Conservation (phyloP, 139 green algal species). For the Closterium sp. region DNA sequence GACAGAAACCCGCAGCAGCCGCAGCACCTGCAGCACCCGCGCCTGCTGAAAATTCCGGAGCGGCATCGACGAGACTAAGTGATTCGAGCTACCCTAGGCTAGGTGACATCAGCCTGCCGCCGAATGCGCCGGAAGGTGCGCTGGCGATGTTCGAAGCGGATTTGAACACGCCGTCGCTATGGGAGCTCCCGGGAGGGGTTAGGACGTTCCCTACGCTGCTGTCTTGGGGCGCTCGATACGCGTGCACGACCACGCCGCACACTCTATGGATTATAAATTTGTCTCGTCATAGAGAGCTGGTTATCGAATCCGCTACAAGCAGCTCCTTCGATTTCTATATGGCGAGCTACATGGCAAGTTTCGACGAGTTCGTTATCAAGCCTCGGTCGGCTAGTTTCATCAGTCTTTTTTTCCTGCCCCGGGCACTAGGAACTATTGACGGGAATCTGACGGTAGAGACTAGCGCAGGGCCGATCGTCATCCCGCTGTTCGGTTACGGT, state of each 20-base stretch:
- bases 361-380: background rate
- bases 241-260: background rate
- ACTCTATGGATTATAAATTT: background rate
- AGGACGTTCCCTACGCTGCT: background rate
- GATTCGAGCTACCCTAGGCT: background rate
- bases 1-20: background rate
- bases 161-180: background rate
- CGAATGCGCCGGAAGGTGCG: background rate
- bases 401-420: constrained; percentile 1
- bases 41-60: background rate
- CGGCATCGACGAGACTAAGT: background rate
- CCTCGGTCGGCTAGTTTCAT: background rate
- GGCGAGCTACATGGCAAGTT: background rate
- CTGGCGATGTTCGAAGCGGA: background rate
- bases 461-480: background rate
- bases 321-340: constrained; percentile 9
- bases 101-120: background rate
- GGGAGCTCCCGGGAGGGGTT: background rate
- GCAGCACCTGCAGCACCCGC: background rate
- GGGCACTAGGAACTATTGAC: background rate
- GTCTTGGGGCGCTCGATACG: background rate
- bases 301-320: background rate
- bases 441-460: background rate
- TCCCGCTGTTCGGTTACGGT: background rate
- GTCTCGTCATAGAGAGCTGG: background rate